These are phyloP conservation scores for Myxozyma vanderwaltii DNA, from an alignment of 805 yeast genomes.

Conservation along the genomic window DNA sequence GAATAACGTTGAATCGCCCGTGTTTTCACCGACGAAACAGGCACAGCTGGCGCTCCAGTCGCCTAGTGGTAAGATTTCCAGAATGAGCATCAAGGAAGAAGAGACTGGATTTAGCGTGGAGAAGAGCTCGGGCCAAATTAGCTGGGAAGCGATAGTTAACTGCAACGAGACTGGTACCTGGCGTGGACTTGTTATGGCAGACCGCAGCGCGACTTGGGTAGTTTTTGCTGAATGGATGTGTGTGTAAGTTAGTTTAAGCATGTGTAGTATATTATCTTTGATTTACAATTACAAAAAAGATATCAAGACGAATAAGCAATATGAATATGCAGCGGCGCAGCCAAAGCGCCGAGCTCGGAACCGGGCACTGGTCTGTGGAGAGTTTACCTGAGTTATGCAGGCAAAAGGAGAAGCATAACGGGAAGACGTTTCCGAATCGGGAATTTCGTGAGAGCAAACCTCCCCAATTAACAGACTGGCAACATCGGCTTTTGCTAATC, in stretches of 20 bases:
- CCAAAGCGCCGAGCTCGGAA: too few species aligned
- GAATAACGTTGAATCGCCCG: slow-evolving; percentile 32
- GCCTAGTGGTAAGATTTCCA: slow-evolving; percentile 78
- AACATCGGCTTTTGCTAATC: too few species aligned
- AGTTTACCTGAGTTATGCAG: slow-evolving; percentile 5
- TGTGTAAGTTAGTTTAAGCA: too few species aligned
- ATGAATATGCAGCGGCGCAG: neutral
- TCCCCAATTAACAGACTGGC: too few species aligned
- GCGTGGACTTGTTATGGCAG: slow-evolving; percentile 79
- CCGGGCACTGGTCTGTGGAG: neutral
- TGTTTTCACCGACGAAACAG: slow-evolving; percentile 18
- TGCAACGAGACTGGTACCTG: slow-evolving; percentile 77
- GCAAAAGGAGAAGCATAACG: slow-evolving; percentile 2
- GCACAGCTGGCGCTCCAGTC: slow-evolving; percentile 71
- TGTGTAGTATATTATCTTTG: too few species aligned
- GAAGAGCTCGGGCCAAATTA: slow-evolving; percentile 17
- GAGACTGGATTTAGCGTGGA: slow-evolving; percentile 46
- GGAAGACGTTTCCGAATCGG: slow-evolving; percentile 3
- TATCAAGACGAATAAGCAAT: too few species aligned
- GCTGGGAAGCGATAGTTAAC: slow-evolving; percentile 62
- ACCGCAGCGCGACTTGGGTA: slow-evolving; percentile 40
- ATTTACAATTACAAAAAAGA: too few species aligned
- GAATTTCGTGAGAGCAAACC: too few species aligned
- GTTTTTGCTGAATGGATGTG: slow-evolving; percentile 83
- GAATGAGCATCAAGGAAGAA: slow-evolving; percentile 48